These are phyloP conservation scores for Asterochloris erici DNA, from an alignment of 139 green algal genomes.

Conservation along the genomic window DNA sequence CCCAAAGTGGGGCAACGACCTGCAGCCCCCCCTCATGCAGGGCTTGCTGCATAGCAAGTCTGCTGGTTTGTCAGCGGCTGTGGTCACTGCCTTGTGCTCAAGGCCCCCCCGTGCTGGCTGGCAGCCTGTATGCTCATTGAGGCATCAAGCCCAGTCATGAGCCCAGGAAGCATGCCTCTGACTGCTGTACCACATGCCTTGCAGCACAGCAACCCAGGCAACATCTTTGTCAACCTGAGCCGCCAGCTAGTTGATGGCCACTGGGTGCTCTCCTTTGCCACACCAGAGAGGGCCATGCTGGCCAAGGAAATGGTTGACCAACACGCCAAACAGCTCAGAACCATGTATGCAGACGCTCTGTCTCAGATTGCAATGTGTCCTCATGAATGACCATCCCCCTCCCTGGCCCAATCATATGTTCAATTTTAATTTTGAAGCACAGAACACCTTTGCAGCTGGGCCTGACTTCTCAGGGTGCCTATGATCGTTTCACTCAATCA, in stretches of 20 bases:
- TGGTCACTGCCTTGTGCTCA: too few relatives aligned
- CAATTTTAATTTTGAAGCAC: too few relatives aligned
- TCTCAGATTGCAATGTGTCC: background rate
- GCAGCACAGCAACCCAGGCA: conserved; percentile 14
- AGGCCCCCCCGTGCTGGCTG: too few relatives aligned
- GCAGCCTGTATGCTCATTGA: too few relatives aligned
- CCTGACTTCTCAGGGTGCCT: too few relatives aligned
- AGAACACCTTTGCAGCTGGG: too few relatives aligned
- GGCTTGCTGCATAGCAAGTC: too few relatives aligned
- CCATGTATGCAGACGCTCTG: background rate
- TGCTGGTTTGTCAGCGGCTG: too few relatives aligned
- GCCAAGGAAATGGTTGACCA: conserved; percentile 50
- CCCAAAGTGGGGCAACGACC: too few relatives aligned
- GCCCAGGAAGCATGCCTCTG: too few relatives aligned
- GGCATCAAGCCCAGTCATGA: too few relatives aligned
- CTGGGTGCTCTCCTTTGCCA: conserved; percentile 80
- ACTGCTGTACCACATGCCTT: background rate
- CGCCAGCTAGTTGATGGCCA: conserved; percentile 73
- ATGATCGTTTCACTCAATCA: background rate
- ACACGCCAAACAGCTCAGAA: conserved; percentile 16
- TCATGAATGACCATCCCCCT: background rate
- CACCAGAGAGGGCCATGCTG: conserved; percentile 37
- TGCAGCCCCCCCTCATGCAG: too few relatives aligned
- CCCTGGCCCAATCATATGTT: background rate
- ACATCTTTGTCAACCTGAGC: conserved; percentile 4